Percentiles rank a stretch among this genome's conserved stretches.
These are phyloP conservation scores for Ogataea pilisensis DNA, from an alignment of 805 yeast genomes.

Conservation along the genomic window DNA sequence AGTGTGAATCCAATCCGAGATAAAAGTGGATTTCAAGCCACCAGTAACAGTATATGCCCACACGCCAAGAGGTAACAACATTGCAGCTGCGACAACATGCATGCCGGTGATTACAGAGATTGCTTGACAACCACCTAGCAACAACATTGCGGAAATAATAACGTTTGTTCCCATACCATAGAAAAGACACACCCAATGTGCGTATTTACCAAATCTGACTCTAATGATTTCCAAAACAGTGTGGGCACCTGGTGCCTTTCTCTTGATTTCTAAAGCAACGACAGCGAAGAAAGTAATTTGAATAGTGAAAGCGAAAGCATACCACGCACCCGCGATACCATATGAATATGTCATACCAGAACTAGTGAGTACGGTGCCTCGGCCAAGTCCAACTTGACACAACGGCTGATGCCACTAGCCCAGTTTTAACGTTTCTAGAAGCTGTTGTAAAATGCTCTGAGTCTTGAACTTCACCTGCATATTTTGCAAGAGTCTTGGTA, in stretches of 20 bases:
- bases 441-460: constrained; percentile 45
- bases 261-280: constrained; percentile 37
- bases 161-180: constrained; percentile 37
- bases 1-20: constrained; percentile 50
- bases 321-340: constrained; percentile 20
- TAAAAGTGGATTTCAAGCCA: constrained; percentile 48
- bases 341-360: constrained; percentile 22
- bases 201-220: constrained; percentile 34
- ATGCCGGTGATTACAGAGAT: constrained; percentile 39
- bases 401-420: constrained; percentile 39
- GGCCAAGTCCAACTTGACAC: constrained; percentile 39
- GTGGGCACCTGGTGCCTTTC: constrained; percentile 39
- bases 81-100: constrained; percentile 41
- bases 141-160: constrained; percentile 34
- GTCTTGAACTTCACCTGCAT: constrained; percentile 36
- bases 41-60: constrained; percentile 46
- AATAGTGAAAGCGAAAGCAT: constrained; percentile 32
- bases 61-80: constrained; percentile 44
- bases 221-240: constrained; percentile 37
- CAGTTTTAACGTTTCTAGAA: constrained; percentile 39
- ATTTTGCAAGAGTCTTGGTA: constrained; percentile 34
- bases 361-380: constrained; percentile 24
- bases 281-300: constrained; percentile 35
- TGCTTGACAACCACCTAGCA: constrained; percentile 43
- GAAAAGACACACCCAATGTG: constrained; percentile 34